These are phyloP conservation scores for Beauveria australis DNA, from an alignment of 2,329 filamentous ascomycete genomes.

Conservation along the genomic window DNA sequence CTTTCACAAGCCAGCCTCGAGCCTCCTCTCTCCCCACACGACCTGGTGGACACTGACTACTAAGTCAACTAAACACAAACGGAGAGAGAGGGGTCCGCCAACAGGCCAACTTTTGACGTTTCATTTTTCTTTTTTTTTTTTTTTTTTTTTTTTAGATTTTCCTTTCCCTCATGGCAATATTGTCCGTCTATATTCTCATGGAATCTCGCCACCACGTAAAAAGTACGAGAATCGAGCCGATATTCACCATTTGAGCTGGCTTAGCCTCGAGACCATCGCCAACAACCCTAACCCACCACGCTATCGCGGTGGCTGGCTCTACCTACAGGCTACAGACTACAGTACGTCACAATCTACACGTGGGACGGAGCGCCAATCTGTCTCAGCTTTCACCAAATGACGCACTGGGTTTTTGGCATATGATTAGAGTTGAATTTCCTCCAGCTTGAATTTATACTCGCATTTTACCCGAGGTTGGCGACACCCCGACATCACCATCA, in stretches of 20 bases:
- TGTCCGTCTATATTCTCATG: too few relatives aligned
- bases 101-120: background rate
- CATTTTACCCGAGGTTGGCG: background rate
- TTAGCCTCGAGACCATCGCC: background rate
- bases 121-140: background rate
- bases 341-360: constrained; percentile 3
- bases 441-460: background rate
- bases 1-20: constrained; percentile 5
- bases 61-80: background rate
- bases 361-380: background rate
- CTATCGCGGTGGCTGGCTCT: background rate
- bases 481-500: background rate
- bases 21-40: background rate
- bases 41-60: background rate
- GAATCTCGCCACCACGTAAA: too few relatives aligned
- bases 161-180: too few relatives aligned
- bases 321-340: too few relatives aligned
- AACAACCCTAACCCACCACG: constrained; percentile 5
- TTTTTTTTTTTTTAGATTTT: too few relatives aligned
- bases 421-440: background rate
- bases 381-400: background rate
- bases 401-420: background rate
- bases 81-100: background rate
- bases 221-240: background rate
- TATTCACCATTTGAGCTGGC: background rate